Base-by-base conservation (phyloP, 768 basidiomycete species). In the Auricularia sp. region DNA sequence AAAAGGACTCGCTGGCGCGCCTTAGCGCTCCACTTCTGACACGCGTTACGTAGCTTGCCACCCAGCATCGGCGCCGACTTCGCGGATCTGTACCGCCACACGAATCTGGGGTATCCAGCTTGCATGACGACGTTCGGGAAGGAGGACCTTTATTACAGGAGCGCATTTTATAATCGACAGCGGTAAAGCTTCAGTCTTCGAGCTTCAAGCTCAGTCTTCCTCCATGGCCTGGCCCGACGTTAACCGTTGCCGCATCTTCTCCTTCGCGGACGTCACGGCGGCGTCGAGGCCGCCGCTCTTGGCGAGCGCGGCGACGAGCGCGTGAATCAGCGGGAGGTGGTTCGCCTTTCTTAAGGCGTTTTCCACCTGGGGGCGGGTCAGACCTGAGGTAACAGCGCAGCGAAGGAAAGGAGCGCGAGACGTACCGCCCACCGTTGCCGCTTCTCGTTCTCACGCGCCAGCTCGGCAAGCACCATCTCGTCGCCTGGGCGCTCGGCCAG, bases 341-440 rank as follows among this genome's bases (percentile, higher is more conserved):
- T 95, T 96, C 71, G 95, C 93, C 69, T 86, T 80, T 47, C 93
- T 84, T 44, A 93, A 79, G 67, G 88, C 87, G 76, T 95, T 94
- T 76, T 94, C 91, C 67, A 93, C 91, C 90, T 93, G 69, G 7
- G 47, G 6, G 12, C 56, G 23, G 14, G 54, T 21, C 36, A 47
- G 53, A 12, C 23, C 7, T 61, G 29, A 29, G 29, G 29, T 29
- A 29, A 29, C 29, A 29, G 29, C 29, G 29, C 29, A 29, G 64
- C 54, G 61, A 44, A 36, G 10, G 43, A 16, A 62, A 65, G 36
- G 61, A 21, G 36, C 59, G 34, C 62, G 65, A 35, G 34, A 83
- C 90, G 77, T 72, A 93, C 91, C 61, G 86, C 86, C 91, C 91
- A 93, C 53, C 86, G 81, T 69, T 88, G 83, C 42, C 91, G 83